Base-by-base conservation (phyloP, 1,284 basidiomycete genomes). In the Trichosporon coremiiforme region DNA sequence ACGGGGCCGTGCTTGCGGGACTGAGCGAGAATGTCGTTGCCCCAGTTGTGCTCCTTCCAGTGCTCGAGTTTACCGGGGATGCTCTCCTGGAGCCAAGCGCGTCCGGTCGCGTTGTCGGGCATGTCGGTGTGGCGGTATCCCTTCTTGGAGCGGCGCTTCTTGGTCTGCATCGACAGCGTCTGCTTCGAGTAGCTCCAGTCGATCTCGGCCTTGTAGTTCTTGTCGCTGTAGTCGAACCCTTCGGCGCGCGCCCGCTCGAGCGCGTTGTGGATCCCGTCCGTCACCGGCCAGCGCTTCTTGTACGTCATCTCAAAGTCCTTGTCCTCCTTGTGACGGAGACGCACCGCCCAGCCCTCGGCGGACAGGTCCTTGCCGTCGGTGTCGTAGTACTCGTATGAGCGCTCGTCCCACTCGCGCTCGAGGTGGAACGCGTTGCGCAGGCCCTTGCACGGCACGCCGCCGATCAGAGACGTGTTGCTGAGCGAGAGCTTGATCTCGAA, bases 171-270 rank as follows among this genome's bases (percentile, higher is more conserved):
- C 17, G 47, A 57, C 20, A 70, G 66, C 4, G 53, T 60, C 50
- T 60, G 62, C 69, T 70, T 70, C 50, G 66, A 57, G 66, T 70
- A 70, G 13, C 36, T 47, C 69, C 69, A 70, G 50, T 70, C 69
- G 38, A 70, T 38, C 69, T 70, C 35, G 36, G 69, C 47, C 20
- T 60, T 31, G 63, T 70, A 70, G 36, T 67, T 65, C n/a, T 22
- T 55, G 62, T 67, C 66, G 1, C 4, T 8, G 36, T 22, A 20
- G 62, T 70, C 69, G 47, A 70, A 70, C 8, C 69, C 69, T 5
- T 67, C 63, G 36, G 66, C 66, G 29, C 45, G 47, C 0, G 69
- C 69, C 12, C 20, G 62, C 66, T 64, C 20, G 29, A 70, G 69
- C 22, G 66, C 53, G 1, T 64, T 53, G 31, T 64, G 29, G 10